These are phyloP conservation scores for Lipomyces sp. DNA, from an alignment of 805 yeast species.

Conservation along the genomic window DNA sequence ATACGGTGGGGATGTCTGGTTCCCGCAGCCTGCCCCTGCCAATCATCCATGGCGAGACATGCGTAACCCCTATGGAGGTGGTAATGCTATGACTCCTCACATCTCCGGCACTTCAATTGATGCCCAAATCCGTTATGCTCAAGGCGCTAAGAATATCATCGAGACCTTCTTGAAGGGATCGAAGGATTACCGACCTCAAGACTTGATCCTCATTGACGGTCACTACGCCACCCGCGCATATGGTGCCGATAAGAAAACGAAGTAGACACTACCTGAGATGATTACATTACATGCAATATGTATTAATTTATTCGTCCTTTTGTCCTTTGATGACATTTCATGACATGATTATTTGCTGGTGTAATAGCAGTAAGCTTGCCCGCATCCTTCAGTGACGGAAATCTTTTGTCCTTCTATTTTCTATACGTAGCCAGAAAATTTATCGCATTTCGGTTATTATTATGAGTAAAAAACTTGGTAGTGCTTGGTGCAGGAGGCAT, in stretches of 20 bases:
- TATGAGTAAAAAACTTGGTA: too few relatives aligned
- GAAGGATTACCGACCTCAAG: constrained; percentile 74
- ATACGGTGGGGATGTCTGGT: constrained; percentile 87
- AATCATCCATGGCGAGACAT: constrained; percentile 78
- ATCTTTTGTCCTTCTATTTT: too few relatives aligned
- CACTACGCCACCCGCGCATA: constrained; percentile 74
- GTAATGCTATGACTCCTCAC: constrained; percentile 87
- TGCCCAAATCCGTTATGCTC: constrained; percentile 76
- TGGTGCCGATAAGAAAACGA: constrained; percentile 49
- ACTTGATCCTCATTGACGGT: constrained; percentile 72
- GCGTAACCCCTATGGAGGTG: constrained; percentile 68
- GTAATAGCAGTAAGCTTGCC: too few relatives aligned
- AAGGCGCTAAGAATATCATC: constrained; percentile 69
- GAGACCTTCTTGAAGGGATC: constrained; percentile 64
- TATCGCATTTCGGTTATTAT: too few relatives aligned
- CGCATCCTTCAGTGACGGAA: too few relatives aligned
- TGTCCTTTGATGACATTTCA: too few relatives aligned
- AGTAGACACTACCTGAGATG: not conserved
- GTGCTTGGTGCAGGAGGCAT: too few relatives aligned
- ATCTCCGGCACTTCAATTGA: constrained; percentile 79
- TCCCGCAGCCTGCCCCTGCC: constrained; percentile 80
- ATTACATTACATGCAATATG: too few relatives aligned
- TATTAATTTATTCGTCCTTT: too few relatives aligned
- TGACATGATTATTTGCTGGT: too few relatives aligned
- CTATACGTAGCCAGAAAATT: too few relatives aligned